These are phyloP conservation scores for Wickerhamiella azyma DNA, from an alignment of 805 yeast genomes.

Conservation along the genomic window DNA sequence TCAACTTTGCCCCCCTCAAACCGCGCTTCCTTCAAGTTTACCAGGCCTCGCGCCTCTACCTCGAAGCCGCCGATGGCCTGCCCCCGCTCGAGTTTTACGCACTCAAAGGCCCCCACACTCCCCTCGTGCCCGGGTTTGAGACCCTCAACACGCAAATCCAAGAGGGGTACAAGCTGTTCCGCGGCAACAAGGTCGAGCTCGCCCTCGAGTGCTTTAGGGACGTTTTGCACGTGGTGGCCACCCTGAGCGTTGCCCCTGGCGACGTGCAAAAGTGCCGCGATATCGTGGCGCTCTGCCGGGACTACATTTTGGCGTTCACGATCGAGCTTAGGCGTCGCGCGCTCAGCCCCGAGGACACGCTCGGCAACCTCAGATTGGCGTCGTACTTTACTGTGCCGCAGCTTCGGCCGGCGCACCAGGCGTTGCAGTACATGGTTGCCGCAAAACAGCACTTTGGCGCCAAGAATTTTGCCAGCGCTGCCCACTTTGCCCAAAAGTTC, in stretches of 20 bases:
- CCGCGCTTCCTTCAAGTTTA: constrained; percentile 72
- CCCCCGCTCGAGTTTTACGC: constrained; percentile 58
- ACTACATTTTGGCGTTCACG: constrained; percentile 82
- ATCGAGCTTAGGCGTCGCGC: constrained; percentile 83
- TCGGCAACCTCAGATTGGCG: constrained; percentile 86
- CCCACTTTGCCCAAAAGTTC: constrained; percentile 78
- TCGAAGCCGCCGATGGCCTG: constrained; percentile 61
- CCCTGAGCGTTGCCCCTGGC: constrained; percentile 57
- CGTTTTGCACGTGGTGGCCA: constrained; percentile 60
- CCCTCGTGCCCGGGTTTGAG: constrained; percentile 64
- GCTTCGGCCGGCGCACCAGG: constrained; percentile 68
- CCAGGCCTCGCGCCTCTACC: constrained; percentile 59
- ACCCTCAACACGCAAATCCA: constrained; percentile 45
- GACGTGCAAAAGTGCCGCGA: constrained; percentile 67
- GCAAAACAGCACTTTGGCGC: constrained; percentile 82
- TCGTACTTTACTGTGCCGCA: constrained; percentile 85
- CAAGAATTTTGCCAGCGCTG: constrained; percentile 78
- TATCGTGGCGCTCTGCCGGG: constrained; percentile 61
- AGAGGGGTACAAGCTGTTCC: constrained; percentile 71
- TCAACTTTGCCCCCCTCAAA: constrained; percentile 77
- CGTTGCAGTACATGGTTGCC: constrained; percentile 86
- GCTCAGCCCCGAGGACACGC: constrained; percentile 46
- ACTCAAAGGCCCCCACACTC: constrained; percentile 55
- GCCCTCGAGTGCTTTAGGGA: constrained; percentile 72
- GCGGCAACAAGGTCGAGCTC: constrained; percentile 65